Evolutionary conservation across 2,329 filamentous ascomycete genomes (phyloP), one percentile per base, ranked within the genome.

Genomic region (Paraphaeosphaeria sporulosa): DNA sequence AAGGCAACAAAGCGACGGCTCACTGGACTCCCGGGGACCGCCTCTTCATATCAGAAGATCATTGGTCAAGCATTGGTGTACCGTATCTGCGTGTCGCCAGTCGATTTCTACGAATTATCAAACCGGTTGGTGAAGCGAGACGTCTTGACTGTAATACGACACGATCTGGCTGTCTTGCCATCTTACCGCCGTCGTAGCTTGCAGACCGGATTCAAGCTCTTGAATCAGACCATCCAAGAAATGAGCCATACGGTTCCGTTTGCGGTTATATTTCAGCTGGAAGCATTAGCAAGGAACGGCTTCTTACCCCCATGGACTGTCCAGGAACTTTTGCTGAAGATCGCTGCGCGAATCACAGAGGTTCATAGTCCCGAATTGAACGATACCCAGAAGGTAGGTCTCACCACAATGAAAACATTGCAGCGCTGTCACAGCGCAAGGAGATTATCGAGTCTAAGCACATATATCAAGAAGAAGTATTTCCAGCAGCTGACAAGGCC

Each of bases 241-340:
- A 23, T 30, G 12, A 19, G 44, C 15, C 3, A 49, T 1, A 32
- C 63, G 0, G 61, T 88, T 55, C 79, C 87, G 3, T 93, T 90
- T 62, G 73, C 78, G 0, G 68, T 90, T 1, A 79, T 87, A 1
- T 91, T 89, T 63, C 88, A 92, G 65, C 74, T 92, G 2, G 85
- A 91, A 58, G 84, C 83, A n/a, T 76, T 93, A 8, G 86, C 87
- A 0, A 82, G 84, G 68, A 90, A 92, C 66, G 57, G 50, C 9
- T 64, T 32, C 21, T 40, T 64, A 8, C 60, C 57, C 2, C 62
- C 60, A 13, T 62, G 59, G 60, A 60, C 50, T 27, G 59, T 64
- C 5, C n/a, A 48, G 32, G 46, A 25, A 2, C 57, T 64, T 7
- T 43, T 64, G 10, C 32, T n/a, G 17, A 58, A 48, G 27, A 43